phyloP scores from a whole-genome alignment of 192 early-diverging fungal species.

The Coemansia pectinata region DNA sequence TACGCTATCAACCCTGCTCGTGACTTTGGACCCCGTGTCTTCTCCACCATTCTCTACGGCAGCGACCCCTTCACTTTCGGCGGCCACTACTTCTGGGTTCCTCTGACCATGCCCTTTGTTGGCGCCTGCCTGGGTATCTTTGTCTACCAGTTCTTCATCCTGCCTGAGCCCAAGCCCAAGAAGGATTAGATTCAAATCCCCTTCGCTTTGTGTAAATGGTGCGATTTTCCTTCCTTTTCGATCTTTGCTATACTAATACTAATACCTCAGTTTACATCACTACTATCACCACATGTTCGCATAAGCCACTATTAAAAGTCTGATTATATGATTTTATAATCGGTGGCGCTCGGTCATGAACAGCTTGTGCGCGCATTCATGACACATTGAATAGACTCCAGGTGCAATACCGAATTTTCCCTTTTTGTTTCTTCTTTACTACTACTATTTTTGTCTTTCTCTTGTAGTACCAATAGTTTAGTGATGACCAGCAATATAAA shows the following conservation, averaged over 20 bases:
- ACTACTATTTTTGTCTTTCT: neutral
- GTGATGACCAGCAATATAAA: neutral
- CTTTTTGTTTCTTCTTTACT: neutral
- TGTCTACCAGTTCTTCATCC: slow-evolving; percentile 62
- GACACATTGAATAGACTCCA: neutral
- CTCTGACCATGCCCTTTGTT: slow-evolving; percentile 66
- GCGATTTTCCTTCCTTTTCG: neutral
- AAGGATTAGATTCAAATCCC: slow-evolving; percentile 17
- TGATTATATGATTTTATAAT: neutral
- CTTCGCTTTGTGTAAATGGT: neutral
- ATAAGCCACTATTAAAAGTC: neutral
- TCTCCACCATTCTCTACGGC: slow-evolving; percentile 68
- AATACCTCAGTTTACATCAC: neutral
- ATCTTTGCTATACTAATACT: neutral
- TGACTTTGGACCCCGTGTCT: slow-evolving; percentile 79
- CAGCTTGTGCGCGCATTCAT: neutral
- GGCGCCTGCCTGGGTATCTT: slow-evolving; percentile 63
- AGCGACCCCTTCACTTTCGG: slow-evolving; percentile 64
- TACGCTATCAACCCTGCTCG: slow-evolving; percentile 77
- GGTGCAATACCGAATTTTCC: neutral
- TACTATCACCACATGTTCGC: neutral
- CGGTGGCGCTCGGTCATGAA: neutral
- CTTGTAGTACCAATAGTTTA: neutral
- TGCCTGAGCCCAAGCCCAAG: slow-evolving; percentile 54
- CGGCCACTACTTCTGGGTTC: slow-evolving; percentile 73